Evolutionary conservation across 768 basidiomycete species (phyloP).

Genomic region (Mycena capillaripes): DNA sequence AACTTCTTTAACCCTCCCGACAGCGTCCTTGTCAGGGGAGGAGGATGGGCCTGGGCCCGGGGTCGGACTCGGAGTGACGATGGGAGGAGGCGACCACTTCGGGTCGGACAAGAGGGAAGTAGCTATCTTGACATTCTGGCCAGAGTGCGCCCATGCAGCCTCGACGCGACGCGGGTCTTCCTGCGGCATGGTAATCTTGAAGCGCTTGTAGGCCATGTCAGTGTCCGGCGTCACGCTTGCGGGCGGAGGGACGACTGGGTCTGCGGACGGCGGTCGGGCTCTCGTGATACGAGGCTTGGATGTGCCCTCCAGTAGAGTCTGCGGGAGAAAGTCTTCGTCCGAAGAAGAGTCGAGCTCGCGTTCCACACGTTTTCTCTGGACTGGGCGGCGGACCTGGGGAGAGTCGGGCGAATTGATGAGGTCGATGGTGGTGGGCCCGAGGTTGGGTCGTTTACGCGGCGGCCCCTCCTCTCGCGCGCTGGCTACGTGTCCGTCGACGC

Average conservation of each 20-base stretch:
- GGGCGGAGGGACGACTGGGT: conserved; percentile 47
- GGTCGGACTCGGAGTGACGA: conserved; percentile 35
- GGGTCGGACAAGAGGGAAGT: conserved; percentile 70
- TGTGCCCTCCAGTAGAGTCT: conserved; percentile 57
- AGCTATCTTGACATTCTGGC: conserved; percentile 73
- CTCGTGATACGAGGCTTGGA: conserved; percentile 70
- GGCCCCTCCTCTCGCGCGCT: conserved; percentile 70
- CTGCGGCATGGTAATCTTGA: conserved; percentile 73
- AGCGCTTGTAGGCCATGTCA: conserved; percentile 66
- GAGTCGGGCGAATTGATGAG: conserved; percentile 66
- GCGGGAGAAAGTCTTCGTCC: conserved; percentile 79
- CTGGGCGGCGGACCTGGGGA: conserved; percentile 69
- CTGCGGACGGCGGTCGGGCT: conserved; percentile 48
- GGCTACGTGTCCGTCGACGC: conserved; percentile 50
- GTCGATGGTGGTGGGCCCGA: conserved; percentile 60
- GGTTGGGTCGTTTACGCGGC: conserved; percentile 79
- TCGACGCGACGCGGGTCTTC: conserved; percentile 60
- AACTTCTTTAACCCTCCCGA: conserved; percentile 78
- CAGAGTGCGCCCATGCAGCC: conserved; percentile 78
- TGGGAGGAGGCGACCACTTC: conserved; percentile 59
- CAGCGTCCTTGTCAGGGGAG: conserved; percentile 46
- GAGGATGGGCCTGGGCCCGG: not conserved
- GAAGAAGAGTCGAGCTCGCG: conserved; percentile 64
- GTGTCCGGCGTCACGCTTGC: conserved; percentile 29
- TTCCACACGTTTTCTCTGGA: conserved; percentile 60